These are phyloP conservation scores for Pleurozium schreberi DNA, from an alignment of 225 moss, liverwort and hornwort genomes.

Conservation along the genomic window DNA sequence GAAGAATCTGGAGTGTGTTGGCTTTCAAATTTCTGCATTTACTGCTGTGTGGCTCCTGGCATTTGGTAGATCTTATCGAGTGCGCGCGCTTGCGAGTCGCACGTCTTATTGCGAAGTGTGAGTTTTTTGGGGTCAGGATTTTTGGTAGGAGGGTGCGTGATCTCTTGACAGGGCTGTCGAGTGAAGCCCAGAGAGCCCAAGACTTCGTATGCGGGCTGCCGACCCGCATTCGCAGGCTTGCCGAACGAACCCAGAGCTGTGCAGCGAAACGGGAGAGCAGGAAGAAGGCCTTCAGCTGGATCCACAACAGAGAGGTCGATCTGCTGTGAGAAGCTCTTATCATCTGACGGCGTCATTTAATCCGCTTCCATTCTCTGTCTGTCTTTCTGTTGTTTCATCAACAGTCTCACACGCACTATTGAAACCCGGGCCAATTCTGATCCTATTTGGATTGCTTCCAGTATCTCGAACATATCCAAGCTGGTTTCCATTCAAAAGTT, in stretches of 20 bases:
- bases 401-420: no score
- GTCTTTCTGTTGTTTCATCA: background rate
- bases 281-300: conserved; percentile 60
- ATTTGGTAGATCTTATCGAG: background rate
- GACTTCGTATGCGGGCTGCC: conserved; percentile 67
- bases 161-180: conserved; percentile 49
- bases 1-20: background rate
- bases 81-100: background rate
- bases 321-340: conserved; percentile 16
- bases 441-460: background rate
- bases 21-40: background rate
- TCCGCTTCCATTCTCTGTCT: background rate
- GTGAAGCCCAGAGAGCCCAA: conserved; percentile 65
- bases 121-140: background rate
- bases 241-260: conserved; percentile 9
- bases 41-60: background rate
- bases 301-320: conserved; percentile 62
- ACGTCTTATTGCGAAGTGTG: background rate
- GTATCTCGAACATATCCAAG: background rate
- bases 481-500: background rate
- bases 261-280: conserved; percentile 9
- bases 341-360: background rate
- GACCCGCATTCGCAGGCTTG: conserved; percentile 45
- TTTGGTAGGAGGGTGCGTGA: background rate
- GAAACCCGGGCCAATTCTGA: background rate